Evolutionary conservation across 2,329 filamentous ascomycete genomes (phyloP).

Genomic region (Aspergillus vadensis): DNA sequence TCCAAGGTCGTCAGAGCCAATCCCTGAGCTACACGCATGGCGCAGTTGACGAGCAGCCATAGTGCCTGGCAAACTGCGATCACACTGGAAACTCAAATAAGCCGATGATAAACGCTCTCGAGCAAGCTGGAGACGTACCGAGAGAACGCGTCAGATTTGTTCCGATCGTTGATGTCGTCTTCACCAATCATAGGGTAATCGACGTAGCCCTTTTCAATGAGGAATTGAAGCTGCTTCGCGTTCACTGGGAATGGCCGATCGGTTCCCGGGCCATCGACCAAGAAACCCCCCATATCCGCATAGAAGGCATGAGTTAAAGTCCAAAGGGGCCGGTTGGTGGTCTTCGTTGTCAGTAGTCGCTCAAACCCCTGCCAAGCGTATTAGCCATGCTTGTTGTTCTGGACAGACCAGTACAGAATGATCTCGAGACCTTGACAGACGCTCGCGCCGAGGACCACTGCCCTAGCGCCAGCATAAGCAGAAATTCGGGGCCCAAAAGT

Average conservation of each 20-base stretch:
- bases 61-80: background rate
- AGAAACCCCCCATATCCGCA: conserved; percentile 1
- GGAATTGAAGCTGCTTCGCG: background rate
- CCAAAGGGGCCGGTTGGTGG: background rate
- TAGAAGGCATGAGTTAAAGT: conserved; percentile 3
- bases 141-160: conserved; percentile 1
- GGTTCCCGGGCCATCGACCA: background rate
- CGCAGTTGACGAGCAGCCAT: background rate
- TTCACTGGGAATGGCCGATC: background rate
- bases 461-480: conserved; percentile 2
- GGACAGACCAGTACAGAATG: no score
- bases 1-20: background rate
- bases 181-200: background rate
- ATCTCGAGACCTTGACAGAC: background rate
- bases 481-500: background rate
- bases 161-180: conserved; percentile 1
- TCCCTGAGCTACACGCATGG: background rate
- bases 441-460: conserved; percentile 3
- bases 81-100: background rate
- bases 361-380: background rate
- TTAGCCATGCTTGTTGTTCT: background rate
- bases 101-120: background rate
- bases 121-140: background rate
- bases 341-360: background rate
- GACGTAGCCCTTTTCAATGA: background rate